Evolutionary conservation across 805 yeast species (phyloP).

Genomic region (Lachancea waltii): DNA sequence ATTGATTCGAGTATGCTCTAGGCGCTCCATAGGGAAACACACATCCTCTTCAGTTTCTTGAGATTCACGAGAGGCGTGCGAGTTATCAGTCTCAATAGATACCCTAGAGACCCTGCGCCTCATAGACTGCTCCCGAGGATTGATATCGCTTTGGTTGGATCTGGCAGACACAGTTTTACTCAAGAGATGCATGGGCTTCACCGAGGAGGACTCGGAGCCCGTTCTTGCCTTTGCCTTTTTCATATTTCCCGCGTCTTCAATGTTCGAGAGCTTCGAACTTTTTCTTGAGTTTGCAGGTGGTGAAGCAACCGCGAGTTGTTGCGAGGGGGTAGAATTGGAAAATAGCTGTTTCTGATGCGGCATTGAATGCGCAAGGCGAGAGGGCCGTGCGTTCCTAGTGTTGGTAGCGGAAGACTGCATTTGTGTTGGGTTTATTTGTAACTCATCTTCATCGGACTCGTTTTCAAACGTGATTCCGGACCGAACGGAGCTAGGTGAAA

Average conservation of each 20-base stretch:
- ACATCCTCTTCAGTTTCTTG: slow-evolving; percentile 97
- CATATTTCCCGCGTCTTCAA: slow-evolving; percentile 12
- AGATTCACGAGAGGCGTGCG: slow-evolving; percentile 68
- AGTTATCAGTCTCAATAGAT: slow-evolving; percentile 55
- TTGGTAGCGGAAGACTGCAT: slow-evolving; percentile 8
- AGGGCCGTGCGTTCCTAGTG: slow-evolving; percentile 15
- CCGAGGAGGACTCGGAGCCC: slow-evolving; percentile 9
- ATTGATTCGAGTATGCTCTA: slow-evolving; percentile 49
- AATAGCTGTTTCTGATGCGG: slow-evolving; percentile 39
- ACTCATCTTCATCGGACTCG: slow-evolving; percentile 6
- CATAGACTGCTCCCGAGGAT: slow-evolving; percentile 31
- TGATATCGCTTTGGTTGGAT: slow-evolving; percentile 28
- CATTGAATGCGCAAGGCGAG: slow-evolving; percentile 33
- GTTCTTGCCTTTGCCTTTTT: slow-evolving; percentile 10
- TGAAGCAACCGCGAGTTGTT: slow-evolving; percentile 3
- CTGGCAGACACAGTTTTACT: slow-evolving; percentile 10
- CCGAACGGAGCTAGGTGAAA: background rate
- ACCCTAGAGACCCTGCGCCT: slow-evolving; percentile 31
- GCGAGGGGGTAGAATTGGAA: slow-evolving; percentile 29
- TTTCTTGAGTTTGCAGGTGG: slow-evolving; percentile 15
- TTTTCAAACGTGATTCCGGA: slow-evolving; percentile 7
- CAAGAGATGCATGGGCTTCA: slow-evolving; percentile 8
- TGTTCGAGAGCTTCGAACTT: slow-evolving; percentile 20
- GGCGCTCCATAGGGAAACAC: slow-evolving; percentile 83
- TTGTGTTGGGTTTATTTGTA: slow-evolving; percentile 1